Evolutionary conservation across 495 filamentous ascomycete species (phyloP).

Genomic region (Trichoderma reesei): DNA sequence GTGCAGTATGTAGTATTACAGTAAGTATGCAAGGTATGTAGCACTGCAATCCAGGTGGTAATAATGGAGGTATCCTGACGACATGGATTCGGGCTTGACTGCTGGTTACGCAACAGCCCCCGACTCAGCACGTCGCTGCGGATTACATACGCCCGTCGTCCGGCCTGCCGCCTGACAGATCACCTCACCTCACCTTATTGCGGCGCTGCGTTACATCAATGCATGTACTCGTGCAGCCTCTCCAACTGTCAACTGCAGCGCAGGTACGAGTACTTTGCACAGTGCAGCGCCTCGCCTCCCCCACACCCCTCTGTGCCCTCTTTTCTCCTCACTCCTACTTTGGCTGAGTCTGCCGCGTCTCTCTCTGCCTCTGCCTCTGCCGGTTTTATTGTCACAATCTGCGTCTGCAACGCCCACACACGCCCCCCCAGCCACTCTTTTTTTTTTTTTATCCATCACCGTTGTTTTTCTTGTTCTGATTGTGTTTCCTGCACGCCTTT

Average conservation of each 20-base stretch:
- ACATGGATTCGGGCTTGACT: too few species aligned
- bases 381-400: too few species aligned
- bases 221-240: too few species aligned
- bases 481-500: too few species aligned
- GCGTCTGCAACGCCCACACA: background rate
- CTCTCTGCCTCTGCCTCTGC: background rate
- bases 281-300: background rate
- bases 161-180: conserved; percentile 3
- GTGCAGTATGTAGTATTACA: too few species aligned
- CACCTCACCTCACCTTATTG: too few species aligned
- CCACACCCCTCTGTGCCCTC: background rate
- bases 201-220: too few species aligned
- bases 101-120: too few species aligned
- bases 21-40: too few species aligned
- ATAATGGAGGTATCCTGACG: too few species aligned
- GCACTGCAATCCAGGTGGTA: too few species aligned
- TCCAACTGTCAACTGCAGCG: background rate
- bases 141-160: conserved; percentile 6
- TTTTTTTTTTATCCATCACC: background rate
- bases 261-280: background rate
- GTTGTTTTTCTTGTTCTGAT: too few species aligned
- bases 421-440: conserved; percentile 3
- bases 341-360: background rate
- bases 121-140: background rate
- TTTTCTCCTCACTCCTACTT: background rate